A percentile compares a stretch with the other conserved stretches of the same genome.
These are phyloP conservation scores for Henckelia pumila DNA, from an alignment of 257 asterid genomes.

Conservation along the genomic window DNA sequence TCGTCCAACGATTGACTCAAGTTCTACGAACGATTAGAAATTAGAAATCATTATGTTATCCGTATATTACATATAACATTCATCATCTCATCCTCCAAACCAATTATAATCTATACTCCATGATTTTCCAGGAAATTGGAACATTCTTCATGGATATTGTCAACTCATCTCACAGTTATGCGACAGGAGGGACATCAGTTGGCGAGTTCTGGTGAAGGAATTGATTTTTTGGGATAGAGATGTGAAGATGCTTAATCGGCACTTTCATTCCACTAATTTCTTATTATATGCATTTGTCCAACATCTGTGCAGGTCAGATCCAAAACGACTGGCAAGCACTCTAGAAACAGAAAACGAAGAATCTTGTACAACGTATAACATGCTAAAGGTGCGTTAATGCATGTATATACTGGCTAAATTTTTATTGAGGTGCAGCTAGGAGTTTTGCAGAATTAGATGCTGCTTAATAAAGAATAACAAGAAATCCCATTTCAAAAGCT, in stretches of 20 bases:
- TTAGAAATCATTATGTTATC: too few relatives aligned
- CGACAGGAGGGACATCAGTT: constrained; percentile 92
- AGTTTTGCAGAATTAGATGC: background rate
- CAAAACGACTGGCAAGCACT: constrained; percentile 65
- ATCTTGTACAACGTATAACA: constrained; percentile 93
- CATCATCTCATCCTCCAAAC: too few relatives aligned
- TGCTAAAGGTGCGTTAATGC: constrained; percentile 68
- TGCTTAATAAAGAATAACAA: background rate
- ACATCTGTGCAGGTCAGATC: constrained; percentile 60
- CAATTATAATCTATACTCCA: constrained; percentile 14
- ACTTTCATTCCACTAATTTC: constrained; percentile 13
- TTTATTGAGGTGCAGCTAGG: constrained; percentile 1
- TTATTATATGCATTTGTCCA: constrained; percentile 12
- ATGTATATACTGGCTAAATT: background rate
- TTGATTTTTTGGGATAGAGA: constrained; percentile 6
- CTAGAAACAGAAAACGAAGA: constrained; percentile 76
- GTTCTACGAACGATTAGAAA: too few relatives aligned
- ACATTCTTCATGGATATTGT: constrained; percentile 69
- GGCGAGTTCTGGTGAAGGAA: constrained; percentile 65
- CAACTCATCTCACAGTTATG: constrained; percentile 87
- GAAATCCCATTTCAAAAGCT: background rate
- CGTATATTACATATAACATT: too few relatives aligned
- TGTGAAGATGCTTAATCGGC: background rate
- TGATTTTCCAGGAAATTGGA: constrained; percentile 65
- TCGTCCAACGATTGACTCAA: too few relatives aligned